Base-by-base conservation (phyloP, 352 stramenopile species). In the Pythium vanterpoolii region DNA sequence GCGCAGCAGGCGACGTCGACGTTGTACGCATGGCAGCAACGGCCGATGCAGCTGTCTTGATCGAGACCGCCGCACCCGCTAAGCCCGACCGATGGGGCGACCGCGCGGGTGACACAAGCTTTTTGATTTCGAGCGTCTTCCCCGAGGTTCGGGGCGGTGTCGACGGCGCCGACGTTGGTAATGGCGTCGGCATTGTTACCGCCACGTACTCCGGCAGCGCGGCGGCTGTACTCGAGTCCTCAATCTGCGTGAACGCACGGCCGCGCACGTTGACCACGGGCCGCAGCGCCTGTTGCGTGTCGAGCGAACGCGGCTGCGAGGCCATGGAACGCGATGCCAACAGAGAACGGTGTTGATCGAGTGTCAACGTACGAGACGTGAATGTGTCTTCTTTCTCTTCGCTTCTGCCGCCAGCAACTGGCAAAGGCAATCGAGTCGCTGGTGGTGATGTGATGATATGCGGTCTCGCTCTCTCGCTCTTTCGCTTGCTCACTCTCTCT, bases 191-290 rank as follows among this genome's bases (percentile, higher is more conserved):
- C 16, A 27, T 31, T 4, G 57, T 38, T 4, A 40, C 30, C 3
- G 36, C 21, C 19, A 56, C 10, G 59, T 44, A 66, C 42, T 57
- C 50, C 8, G 59, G 59, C 21, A 66, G 38, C 34, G 59, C 42
- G 6, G 50, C 53, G 9, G 31, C 5, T 21, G 46, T 39, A 31
- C 40, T 62, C 40, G 53, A 54, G 43, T 82, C 72, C 31, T 90
- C 74, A 34, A 88, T 76, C 64, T 90, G 77, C 28, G 80, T 82
- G 68, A 90, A 90, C 16, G 80, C 80, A 61, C 80, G 76, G 9
- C 36, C 55, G 16, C 62, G 62, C 40, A 64, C 38, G n/a, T n/a
- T n/a, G 18, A 39, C 43, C 31, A 65, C 21, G 7, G 48, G 21
- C 19, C 48, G 58, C 58, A 52, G 27, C 21, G 49, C 52, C 24